Percentiles rank a stretch among this genome's conserved stretches.
These are phyloP conservation scores for Penicillium decumbens DNA, from an alignment of 2,329 filamentous ascomycete genomes.

Conservation along the genomic window DNA sequence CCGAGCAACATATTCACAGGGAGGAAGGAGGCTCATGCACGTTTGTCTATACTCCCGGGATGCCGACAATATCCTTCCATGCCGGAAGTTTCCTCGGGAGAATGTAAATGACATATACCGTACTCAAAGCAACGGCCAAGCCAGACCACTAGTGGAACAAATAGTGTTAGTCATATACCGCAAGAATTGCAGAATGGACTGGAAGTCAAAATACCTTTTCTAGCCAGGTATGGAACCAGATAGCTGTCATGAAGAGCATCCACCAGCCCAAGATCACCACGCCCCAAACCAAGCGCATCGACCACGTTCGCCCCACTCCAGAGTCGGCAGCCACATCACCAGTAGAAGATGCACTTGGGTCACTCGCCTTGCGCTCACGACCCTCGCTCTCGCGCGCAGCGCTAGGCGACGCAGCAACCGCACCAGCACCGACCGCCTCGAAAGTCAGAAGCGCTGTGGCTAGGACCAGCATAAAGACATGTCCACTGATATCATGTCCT, in stretches of 20 bases:
- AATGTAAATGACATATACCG: slow-evolving; percentile 51
- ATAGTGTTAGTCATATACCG: slow-evolving; percentile 3
- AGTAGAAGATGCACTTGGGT: slow-evolving; percentile 9
- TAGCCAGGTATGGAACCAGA: slow-evolving; percentile 98
- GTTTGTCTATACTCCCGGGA: slow-evolving; percentile 34
- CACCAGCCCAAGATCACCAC: slow-evolving; percentile 73
- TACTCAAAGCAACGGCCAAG: slow-evolving; percentile 45
- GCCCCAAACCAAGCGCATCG: slow-evolving; percentile 46
- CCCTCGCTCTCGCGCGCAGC: slow-evolving; percentile 30
- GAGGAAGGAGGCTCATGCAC: neutral
- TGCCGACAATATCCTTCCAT: slow-evolving; percentile 46
- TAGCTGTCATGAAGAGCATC: slow-evolving; percentile 98
- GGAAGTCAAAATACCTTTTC: slow-evolving; percentile 64
- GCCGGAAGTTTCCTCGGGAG: slow-evolving; percentile 44
- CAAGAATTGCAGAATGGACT: neutral
- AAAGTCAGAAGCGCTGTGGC: slow-evolving; percentile 76
- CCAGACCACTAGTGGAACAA: slow-evolving; percentile 44
- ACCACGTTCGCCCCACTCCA: slow-evolving; percentile 54
- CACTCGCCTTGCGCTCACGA: slow-evolving; percentile 33
- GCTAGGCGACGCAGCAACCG: slow-evolving; percentile 20
- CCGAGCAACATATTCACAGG: slow-evolving; percentile 10
- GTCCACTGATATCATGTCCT: slow-evolving; percentile 94
- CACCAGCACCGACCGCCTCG: slow-evolving; percentile 62
- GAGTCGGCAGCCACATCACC: slow-evolving; percentile 38
- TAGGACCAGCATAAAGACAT: slow-evolving; percentile 86